A percentile compares a stretch with the other conserved stretches of the same genome.
Conservation (phyloP, 306 rosid genomes). For the Dalbergia oliveri region DNA sequence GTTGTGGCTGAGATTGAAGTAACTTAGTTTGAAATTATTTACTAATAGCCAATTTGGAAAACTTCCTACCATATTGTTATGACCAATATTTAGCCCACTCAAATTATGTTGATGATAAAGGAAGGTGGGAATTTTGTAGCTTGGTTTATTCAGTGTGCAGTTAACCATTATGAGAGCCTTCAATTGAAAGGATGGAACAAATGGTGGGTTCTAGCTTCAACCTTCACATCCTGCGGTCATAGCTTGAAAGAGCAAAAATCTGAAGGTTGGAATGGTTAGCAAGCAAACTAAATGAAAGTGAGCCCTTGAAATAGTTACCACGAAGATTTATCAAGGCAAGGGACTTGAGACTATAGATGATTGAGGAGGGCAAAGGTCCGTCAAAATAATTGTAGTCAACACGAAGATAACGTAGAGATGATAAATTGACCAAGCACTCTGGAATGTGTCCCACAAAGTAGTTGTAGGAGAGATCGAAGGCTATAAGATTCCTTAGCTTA, state of each 20-base stretch:
- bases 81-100: neutral
- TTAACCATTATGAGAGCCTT: neutral
- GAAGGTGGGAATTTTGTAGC: conserved; percentile 22
- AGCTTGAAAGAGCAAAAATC: neutral
- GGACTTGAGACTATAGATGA: neutral
- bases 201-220: conserved; percentile 39
- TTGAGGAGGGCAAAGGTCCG: conserved; percentile 20
- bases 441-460: conserved; percentile 14
- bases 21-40: conserved; percentile 31
- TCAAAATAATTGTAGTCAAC: neutral
- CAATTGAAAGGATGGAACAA: neutral
- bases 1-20: neutral
- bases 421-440: neutral
- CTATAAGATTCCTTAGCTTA: conserved; percentile 22
- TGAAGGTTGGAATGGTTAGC: conserved; percentile 42
- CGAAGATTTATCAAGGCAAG: neutral
- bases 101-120: conserved; percentile 33
- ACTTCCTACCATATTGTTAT: neutral
- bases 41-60: conserved; percentile 42
- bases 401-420: neutral
- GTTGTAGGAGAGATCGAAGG: neutral
- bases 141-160: conserved; percentile 9
- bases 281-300: conserved; percentile 26
- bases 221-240: neutral
- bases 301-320: neutral